Conservation (phyloP, 495 filamentous ascomycete genomes). For the Talaromyces liani region DNA sequence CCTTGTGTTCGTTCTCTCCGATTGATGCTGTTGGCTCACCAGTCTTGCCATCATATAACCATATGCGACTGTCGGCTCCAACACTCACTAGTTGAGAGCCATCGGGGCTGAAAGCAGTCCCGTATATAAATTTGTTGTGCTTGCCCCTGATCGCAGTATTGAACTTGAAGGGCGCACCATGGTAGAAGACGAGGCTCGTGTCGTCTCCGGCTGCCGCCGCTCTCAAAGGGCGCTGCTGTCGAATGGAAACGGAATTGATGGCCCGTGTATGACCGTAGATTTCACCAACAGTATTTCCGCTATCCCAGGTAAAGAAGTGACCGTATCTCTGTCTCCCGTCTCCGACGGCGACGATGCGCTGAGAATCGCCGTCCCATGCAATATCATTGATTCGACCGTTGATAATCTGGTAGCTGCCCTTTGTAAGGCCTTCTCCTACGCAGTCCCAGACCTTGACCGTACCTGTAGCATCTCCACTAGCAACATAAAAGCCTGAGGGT, state of each 20-base stretch:
- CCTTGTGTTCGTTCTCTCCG: slow-evolving; percentile 77
- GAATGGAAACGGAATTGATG: slow-evolving; percentile 86
- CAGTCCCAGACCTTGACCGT: slow-evolving; percentile 85
- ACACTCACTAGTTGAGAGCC: slow-evolving; percentile 78
- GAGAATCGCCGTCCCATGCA: slow-evolving; percentile 95
- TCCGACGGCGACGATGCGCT: slow-evolving; percentile 92
- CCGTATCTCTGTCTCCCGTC: slow-evolving; percentile 91
- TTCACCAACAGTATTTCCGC: slow-evolving; percentile 91
- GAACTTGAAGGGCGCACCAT: slow-evolving; percentile 94
- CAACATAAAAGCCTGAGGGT: slow-evolving; percentile 89
- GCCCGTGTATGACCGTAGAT: slow-evolving; percentile 82
- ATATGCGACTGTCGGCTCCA: slow-evolving; percentile 81
- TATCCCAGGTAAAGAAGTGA: slow-evolving; percentile 91
- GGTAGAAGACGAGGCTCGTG: slow-evolving; percentile 79
- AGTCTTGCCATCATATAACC: slow-evolving; percentile 91
- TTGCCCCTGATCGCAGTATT: slow-evolving; percentile 64
- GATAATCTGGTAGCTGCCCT: slow-evolving; percentile 88
- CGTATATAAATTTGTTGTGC: slow-evolving; percentile 84
- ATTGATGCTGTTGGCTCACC: slow-evolving; percentile 73
- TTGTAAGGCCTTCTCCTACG: slow-evolving; percentile 47
- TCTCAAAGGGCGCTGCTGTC: slow-evolving; percentile 79
- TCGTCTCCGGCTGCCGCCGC: slow-evolving; percentile 91
- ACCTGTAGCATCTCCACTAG: slow-evolving; percentile 84
- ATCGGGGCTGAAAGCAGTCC: slow-evolving; percentile 85
- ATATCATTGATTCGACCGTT: slow-evolving; percentile 92